Conservation (phyloP, 2,329 filamentous ascomycete genomes). For the Periconia sp. region DNA sequence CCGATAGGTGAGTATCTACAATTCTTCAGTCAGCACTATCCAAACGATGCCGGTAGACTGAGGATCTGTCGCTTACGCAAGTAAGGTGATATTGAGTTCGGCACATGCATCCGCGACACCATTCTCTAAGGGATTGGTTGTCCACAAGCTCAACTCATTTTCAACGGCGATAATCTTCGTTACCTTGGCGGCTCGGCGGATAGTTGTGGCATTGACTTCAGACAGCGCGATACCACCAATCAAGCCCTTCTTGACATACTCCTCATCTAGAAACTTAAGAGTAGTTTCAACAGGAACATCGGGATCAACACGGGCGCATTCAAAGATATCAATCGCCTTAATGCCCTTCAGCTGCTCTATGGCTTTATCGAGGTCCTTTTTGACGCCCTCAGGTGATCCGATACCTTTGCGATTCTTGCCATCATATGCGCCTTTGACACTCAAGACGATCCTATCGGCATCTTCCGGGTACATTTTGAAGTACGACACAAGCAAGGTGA, state of each 20-base stretch:
- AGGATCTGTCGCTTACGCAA: too few species aligned
- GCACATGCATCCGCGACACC: conserved; percentile 59
- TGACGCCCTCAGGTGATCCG: conserved; percentile 44
- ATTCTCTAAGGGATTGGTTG: conserved; percentile 59
- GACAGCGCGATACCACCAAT: conserved; percentile 48
- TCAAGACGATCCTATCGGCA: conserved; percentile 51
- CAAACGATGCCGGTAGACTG: too few species aligned
- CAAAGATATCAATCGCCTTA: conserved; percentile 51
- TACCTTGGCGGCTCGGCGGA: conserved; percentile 53
- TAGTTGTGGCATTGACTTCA: conserved; percentile 48
- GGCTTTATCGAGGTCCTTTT: conserved; percentile 46
- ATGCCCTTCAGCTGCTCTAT: conserved; percentile 42
- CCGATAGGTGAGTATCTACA: conserved; percentile 73
- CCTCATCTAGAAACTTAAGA: conserved; percentile 32
- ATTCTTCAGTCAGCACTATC: too few species aligned
- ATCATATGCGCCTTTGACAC: conserved; percentile 51
- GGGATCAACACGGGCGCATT: conserved; percentile 46
- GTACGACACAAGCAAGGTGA: conserved; percentile 52
- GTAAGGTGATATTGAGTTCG: conserved; percentile 67
- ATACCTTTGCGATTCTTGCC: conserved; percentile 31
- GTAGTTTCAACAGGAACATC: conserved; percentile 47
- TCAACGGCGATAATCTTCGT: conserved; percentile 62
- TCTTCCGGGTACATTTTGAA: conserved; percentile 56
- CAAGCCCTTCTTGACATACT: conserved; percentile 27
- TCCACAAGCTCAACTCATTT: too few species aligned